A percentile compares a stretch with the other conserved stretches of the same genome.
phyloP scores from a whole-genome alignment of 768 basidiomycete genomes.

The Podaxis sp. region DNA sequence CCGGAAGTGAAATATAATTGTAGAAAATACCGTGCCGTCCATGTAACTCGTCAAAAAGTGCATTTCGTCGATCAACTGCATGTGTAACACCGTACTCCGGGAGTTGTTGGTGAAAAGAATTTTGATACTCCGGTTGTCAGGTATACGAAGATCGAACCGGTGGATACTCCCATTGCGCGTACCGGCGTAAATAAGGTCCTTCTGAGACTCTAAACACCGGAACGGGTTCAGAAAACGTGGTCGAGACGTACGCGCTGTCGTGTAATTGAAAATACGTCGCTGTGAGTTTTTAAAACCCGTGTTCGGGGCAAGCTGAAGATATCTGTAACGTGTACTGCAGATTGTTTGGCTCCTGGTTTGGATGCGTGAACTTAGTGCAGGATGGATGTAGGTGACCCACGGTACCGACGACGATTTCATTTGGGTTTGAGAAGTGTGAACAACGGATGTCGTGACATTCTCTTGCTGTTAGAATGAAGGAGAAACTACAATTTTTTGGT shows the following conservation, averaged over 20 bases:
- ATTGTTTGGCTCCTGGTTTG: conserved; percentile 49
- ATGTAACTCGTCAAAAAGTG: conserved; percentile 59
- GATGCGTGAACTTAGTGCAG: conserved; percentile 8
- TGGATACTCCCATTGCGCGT: conserved; percentile 59
- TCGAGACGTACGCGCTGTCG: conserved; percentile 44
- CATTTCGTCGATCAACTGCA: conserved; percentile 48
- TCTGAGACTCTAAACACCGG: conserved; percentile 7
- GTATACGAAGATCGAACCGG: conserved; percentile 56
- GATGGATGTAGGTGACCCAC: neutral
- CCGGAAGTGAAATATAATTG: neutral
- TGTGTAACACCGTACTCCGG: conserved; percentile 51
- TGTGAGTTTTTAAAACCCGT: conserved; percentile 47
- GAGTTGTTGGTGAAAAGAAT: conserved; percentile 35
- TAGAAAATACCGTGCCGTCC: conserved; percentile 49
- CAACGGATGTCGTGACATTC: conserved; percentile 8
- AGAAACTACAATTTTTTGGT: neutral
- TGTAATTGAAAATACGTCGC: conserved; percentile 64
- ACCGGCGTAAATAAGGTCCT: conserved; percentile 57
- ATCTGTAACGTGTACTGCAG: conserved; percentile 52
- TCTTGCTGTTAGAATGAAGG: neutral
- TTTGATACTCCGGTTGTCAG: conserved; percentile 30
- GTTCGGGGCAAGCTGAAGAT: conserved; percentile 39
- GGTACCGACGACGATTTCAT: conserved; percentile 7
- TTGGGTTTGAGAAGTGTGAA: neutral
- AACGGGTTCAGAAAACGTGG: neutral